Conservation (phyloP, 208 protist species). For the Spironucleus salmonicida region DNA sequence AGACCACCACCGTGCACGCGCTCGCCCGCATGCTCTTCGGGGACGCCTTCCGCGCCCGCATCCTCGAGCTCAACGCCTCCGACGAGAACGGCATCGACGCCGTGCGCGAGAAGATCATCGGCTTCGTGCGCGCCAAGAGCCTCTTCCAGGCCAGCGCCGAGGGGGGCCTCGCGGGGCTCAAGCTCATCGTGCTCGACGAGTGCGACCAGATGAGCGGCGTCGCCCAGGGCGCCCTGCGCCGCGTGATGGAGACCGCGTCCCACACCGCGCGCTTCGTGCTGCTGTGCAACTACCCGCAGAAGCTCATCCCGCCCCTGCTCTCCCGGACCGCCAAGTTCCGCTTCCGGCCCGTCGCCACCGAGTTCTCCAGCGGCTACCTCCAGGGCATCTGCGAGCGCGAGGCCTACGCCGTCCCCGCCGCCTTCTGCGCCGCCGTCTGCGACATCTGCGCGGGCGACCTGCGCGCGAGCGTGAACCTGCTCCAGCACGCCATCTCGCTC, state of each 20-base stretch:
- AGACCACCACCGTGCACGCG: conserved; percentile 93
- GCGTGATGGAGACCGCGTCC: conserved; percentile 87
- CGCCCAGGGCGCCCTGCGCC: conserved; percentile 83
- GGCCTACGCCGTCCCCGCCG: not conserved
- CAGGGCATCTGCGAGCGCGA: not conserved
- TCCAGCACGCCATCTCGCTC: not conserved
- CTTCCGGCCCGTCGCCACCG: conserved; percentile 70
- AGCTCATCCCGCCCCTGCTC: conserved; percentile 92
- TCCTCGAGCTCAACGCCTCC: conserved; percentile 97
- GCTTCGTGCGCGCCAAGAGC: conserved; percentile 62
- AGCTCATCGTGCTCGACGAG: conserved; percentile 98
- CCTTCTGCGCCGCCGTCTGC: not conserved
- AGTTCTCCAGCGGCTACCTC: not conserved
- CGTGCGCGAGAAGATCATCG: conserved; percentile 89
- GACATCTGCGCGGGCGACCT: not conserved
- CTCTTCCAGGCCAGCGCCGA: not conserved
- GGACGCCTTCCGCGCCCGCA: conserved; percentile 57
- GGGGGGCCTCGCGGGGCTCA: conserved; percentile 59
- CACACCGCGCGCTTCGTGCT: conserved; percentile 93
- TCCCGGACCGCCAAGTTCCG: conserved; percentile 96
- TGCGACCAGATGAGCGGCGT: conserved; percentile 89
- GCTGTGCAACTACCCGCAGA: conserved; percentile 94
- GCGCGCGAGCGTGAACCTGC: conserved; percentile 1
- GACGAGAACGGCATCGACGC: conserved; percentile 92
- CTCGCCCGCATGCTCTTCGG: conserved; percentile 85